Conservation (phyloP, 257 asterid genomes). For the Forsythia suspensa region DNA sequence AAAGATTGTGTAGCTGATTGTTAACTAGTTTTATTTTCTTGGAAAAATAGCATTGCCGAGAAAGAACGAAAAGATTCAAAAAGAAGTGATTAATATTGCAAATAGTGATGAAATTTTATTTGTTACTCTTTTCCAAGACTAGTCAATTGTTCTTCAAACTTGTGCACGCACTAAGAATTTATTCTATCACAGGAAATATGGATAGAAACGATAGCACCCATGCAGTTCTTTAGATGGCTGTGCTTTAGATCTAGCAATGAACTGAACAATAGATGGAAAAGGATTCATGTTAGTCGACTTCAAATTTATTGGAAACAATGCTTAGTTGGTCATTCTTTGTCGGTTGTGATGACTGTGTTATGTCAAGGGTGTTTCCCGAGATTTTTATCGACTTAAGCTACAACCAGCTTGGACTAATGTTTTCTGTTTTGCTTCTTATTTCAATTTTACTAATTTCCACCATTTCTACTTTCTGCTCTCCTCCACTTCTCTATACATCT, state of each 20-base stretch:
- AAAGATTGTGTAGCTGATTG: too few species aligned
- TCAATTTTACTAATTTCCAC: neutral
- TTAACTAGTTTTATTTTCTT: too few species aligned
- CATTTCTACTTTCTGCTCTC: neutral
- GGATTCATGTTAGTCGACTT: neutral
- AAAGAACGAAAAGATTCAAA: too few species aligned
- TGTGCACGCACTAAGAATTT: neutral
- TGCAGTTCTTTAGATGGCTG: neutral
- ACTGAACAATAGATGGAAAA: neutral
- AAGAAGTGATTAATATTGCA: too few species aligned
- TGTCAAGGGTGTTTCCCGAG: neutral
- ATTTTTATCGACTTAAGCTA: neutral
- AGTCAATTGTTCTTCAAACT: neutral
- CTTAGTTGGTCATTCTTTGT: too few species aligned
- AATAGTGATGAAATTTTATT: neutral
- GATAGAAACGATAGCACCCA: neutral
- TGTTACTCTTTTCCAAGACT: neutral
- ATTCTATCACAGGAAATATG: neutral
- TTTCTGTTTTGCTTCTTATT: neutral
- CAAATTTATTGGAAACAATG: neutral
- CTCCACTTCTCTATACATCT: conserved; percentile 33
- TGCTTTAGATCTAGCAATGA: neutral
- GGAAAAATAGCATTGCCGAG: too few species aligned
- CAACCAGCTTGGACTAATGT: too few species aligned
- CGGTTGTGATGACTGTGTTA: too few species aligned